A percentile compares a stretch with the other conserved stretches of the same genome.
These are phyloP conservation scores for Aspergillus sojae DNA, from an alignment of 2,329 filamentous ascomycete genomes.

Conservation along the genomic window DNA sequence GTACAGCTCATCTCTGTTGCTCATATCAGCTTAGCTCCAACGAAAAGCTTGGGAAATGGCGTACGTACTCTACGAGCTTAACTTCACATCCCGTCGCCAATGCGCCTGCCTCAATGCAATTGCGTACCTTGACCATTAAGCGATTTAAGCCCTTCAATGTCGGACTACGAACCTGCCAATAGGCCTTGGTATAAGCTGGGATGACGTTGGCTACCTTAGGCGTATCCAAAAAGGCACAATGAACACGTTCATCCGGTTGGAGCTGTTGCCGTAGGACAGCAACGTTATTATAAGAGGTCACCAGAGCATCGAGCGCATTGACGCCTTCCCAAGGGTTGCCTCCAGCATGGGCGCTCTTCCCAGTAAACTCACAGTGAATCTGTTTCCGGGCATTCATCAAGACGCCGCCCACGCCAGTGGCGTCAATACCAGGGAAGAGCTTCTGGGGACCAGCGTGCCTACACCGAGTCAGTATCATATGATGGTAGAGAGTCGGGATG, in stretches of 20 bases:
- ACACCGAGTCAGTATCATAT: neutral
- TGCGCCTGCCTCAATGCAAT: conserved; percentile 41
- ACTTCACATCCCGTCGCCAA: conserved; percentile 39
- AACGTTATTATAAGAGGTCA: conserved; percentile 51
- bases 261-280: conserved; percentile 60
- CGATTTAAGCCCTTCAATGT: conserved; percentile 44
- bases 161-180: conserved; percentile 51
- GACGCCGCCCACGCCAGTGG: conserved; percentile 30
- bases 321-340: conserved; percentile 62
- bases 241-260: conserved; percentile 55
- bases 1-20: conserved; percentile 37
- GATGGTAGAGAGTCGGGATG: neutral
- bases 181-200: conserved; percentile 52
- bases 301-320: conserved; percentile 62
- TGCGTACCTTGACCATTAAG: conserved; percentile 31
- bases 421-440: conserved; percentile 27
- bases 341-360: conserved; percentile 59
- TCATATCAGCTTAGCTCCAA: neutral
- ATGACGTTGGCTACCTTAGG: conserved; percentile 61
- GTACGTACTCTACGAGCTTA: conserved; percentile 33
- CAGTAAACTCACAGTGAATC: conserved; percentile 47
- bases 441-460: conserved; percentile 31
- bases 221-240: conserved; percentile 57
- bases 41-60: no score
- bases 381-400: conserved; percentile 39